These are phyloP conservation scores for Botryotinia globosa DNA, from an alignment of 2,329 filamentous ascomycete genomes.

Conservation along the genomic window DNA sequence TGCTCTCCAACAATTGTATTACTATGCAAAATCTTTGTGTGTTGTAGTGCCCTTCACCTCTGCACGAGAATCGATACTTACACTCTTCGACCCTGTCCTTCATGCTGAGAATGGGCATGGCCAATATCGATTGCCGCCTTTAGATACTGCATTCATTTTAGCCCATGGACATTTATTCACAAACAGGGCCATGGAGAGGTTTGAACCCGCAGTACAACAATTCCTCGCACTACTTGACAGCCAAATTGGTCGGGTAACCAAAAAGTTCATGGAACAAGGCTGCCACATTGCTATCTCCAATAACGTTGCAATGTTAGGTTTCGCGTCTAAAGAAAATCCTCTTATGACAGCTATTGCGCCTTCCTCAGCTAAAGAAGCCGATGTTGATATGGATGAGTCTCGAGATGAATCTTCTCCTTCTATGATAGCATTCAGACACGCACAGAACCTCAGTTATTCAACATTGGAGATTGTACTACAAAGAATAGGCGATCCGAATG, in stretches of 20 bases:
- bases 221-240: constrained; percentile 55
- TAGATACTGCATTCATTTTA: constrained; percentile 62
- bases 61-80: constrained; percentile 68
- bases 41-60: constrained; percentile 56
- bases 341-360: constrained; percentile 31
- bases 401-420: constrained; percentile 5
- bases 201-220: constrained; percentile 45
- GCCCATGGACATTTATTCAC: constrained; percentile 64
- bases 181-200: constrained; percentile 46
- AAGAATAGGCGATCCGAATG: constrained; percentile 30
- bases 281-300: constrained; percentile 56
- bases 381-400: constrained; percentile 22
- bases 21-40: constrained; percentile 68
- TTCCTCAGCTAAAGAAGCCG: constrained; percentile 13
- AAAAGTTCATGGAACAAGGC: constrained; percentile 45
- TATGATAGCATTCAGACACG: constrained; percentile 24
- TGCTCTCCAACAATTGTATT: constrained; percentile 67
- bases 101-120: constrained; percentile 40
- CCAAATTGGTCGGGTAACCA: constrained; percentile 54
- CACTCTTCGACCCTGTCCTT: constrained; percentile 62
- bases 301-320: constrained; percentile 35
- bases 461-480: constrained; percentile 25
- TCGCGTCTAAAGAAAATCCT: constrained; percentile 34
- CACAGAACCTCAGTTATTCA: constrained; percentile 23
- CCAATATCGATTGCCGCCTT: constrained; percentile 41